A percentile compares a stretch with the other conserved stretches of the same genome.
These are phyloP conservation scores for Brassica cretica DNA, from an alignment of 345 rosid species.

Conservation along the genomic window DNA sequence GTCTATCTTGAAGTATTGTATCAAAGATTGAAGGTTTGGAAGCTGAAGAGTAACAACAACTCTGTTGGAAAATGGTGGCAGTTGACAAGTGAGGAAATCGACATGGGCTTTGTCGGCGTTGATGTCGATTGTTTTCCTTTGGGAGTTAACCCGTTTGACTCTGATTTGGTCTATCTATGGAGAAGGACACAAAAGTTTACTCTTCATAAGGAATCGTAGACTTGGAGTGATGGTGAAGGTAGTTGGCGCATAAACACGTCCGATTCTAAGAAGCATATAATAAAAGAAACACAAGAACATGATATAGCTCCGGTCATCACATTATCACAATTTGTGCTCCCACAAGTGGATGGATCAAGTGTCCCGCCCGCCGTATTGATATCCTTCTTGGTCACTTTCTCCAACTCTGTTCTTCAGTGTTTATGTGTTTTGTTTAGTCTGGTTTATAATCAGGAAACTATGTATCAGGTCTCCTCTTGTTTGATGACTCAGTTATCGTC, in stretches of 20 bases:
- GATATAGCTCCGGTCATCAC: background rate
- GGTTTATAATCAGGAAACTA: too few relatives aligned
- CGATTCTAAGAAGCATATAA: background rate
- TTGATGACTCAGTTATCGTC: too few relatives aligned
- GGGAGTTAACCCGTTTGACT: background rate
- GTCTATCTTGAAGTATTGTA: background rate
- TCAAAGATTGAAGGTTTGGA: background rate
- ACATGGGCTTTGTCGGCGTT: too few relatives aligned
- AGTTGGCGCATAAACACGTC: background rate
- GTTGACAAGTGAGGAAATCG: background rate
- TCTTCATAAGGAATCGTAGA: background rate
- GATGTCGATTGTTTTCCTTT: background rate
- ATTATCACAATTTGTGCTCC: background rate
- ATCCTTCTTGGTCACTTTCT: background rate
- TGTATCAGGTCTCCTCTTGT: too few relatives aligned
- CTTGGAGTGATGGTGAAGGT: background rate
- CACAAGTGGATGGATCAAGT: background rate
- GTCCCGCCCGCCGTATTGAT: background rate
- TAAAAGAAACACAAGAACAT: too few relatives aligned
- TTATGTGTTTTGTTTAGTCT: background rate
- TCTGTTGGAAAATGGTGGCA: background rate
- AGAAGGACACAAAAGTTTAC: background rate
- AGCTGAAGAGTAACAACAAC: background rate
- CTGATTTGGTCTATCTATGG: slow-evolving; percentile 15
- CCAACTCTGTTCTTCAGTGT: background rate